Conservation (phyloP, 2,329 filamentous ascomycete species). For the Zymoseptoria pseudotritici region DNA sequence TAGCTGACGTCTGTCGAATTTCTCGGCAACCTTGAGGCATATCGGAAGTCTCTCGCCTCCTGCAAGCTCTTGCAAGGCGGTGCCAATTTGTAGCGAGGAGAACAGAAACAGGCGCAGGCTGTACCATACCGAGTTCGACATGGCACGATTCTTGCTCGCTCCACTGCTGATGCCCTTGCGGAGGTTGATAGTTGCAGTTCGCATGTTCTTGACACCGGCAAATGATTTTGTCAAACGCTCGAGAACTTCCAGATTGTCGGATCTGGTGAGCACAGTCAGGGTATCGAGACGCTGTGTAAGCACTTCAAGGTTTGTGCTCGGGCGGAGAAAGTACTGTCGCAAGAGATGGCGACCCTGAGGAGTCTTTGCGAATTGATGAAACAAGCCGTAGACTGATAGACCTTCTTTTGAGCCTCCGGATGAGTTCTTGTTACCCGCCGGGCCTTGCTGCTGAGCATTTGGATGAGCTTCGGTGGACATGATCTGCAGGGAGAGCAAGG, state of each 20-base stretch:
- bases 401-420: constrained; percentile 62
- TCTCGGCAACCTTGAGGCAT: constrained; percentile 50
- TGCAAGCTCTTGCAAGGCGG: constrained; percentile 52
- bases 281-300: constrained; percentile 67
- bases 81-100: constrained; percentile 61
- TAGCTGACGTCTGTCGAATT: constrained; percentile 53
- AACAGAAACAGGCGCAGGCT: constrained; percentile 66
- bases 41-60: constrained; percentile 49
- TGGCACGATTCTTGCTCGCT: constrained; percentile 50
- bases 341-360: constrained; percentile 69
- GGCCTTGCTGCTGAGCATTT: constrained; percentile 68
- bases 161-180: constrained; percentile 64
- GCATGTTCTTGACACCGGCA: constrained; percentile 68
- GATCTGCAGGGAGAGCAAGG: constrained; percentile 76
- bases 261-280: constrained; percentile 57
- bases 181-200: constrained; percentile 59
- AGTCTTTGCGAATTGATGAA: constrained; percentile 66
- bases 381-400: constrained; percentile 76
- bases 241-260: constrained; percentile 57
- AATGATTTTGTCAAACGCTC: constrained; percentile 54
- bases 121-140: constrained; percentile 57
- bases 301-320: constrained; percentile 58
- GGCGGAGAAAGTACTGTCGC: constrained; percentile 74
- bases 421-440: constrained; percentile 47
- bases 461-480: constrained; percentile 76